phyloP scores from a whole-genome alignment of 345 rosid genomes.

The Boechera divaricarpa region DNA sequence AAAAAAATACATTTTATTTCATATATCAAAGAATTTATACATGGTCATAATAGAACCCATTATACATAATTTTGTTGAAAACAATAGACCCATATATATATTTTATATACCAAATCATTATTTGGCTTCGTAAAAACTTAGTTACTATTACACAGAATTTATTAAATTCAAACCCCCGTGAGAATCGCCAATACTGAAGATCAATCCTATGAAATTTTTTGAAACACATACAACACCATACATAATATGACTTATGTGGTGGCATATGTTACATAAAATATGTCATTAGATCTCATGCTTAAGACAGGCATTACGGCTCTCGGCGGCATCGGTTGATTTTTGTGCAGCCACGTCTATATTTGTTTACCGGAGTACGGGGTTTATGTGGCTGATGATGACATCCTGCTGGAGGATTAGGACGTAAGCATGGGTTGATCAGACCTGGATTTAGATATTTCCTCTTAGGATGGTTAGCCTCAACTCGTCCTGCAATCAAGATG shows the following conservation, averaged over 20 bases:
- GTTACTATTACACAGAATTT: background rate
- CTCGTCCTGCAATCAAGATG: background rate
- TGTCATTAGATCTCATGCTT: background rate
- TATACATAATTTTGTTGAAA: background rate
- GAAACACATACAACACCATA: background rate
- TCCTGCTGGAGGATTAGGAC: constrained; percentile 9
- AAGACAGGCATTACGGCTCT: background rate
- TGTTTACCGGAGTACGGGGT: background rate
- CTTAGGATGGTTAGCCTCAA: background rate
- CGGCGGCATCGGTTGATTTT: background rate
- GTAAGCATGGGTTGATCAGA: background rate
- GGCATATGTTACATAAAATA: background rate
- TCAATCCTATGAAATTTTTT: background rate
- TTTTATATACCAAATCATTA: background rate
- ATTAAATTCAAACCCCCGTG: background rate
- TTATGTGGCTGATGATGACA: background rate
- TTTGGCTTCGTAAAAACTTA: background rate
- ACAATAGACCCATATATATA: background rate
- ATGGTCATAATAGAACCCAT: background rate
- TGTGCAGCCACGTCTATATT: background rate
- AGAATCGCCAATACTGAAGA: background rate
- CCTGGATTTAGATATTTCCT: background rate
- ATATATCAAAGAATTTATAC: too few species aligned
- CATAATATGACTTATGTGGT: background rate
- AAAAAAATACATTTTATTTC: too few species aligned